These are phyloP conservation scores for Pichia insulana DNA, from an alignment of 805 yeast species.

Conservation along the genomic window DNA sequence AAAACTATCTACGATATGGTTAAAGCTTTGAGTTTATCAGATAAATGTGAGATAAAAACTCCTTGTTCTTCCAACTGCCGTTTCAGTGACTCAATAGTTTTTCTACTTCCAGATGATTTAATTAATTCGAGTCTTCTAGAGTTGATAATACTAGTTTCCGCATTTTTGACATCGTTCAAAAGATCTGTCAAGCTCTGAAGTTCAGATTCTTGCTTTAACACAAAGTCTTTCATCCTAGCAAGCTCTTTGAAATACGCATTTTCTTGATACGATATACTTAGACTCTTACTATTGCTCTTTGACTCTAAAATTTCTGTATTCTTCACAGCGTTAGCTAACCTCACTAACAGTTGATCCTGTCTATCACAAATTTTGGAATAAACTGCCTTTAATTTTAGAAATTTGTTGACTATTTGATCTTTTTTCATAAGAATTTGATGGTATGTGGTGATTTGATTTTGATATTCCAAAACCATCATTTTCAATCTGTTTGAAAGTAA, in stretches of 20 bases:
- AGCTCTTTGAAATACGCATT: slow-evolving; percentile 19
- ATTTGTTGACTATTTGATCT: slow-evolving; percentile 5
- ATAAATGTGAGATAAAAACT: slow-evolving; percentile 9
- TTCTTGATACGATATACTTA: slow-evolving; percentile 21
- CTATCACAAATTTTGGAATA: slow-evolving; percentile 27
- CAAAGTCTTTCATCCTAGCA: slow-evolving; percentile 13
- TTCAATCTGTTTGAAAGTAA: slow-evolving; percentile 14
- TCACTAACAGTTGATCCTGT: slow-evolving; percentile 15
- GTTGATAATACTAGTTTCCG: slow-evolving; percentile 13
- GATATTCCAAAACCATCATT: slow-evolving; percentile 17
- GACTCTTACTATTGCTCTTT: slow-evolving; percentile 3
- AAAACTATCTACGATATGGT: background rate
- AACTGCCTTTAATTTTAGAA: slow-evolving; percentile 24
- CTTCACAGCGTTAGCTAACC: slow-evolving; percentile 12
- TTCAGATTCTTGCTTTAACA: slow-evolving; percentile 16
- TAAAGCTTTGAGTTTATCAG: slow-evolving; percentile 6
- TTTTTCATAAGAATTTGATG: slow-evolving; percentile 13
- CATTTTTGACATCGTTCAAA: slow-evolving; percentile 12
- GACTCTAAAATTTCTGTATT: slow-evolving; percentile 9
- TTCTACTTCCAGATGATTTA: slow-evolving; percentile 5
- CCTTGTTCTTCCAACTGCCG: slow-evolving; percentile 15
- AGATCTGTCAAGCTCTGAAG: slow-evolving; percentile 9
- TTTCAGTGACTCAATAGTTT: slow-evolving; percentile 13
- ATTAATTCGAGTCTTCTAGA: slow-evolving; percentile 3
- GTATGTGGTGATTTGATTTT: slow-evolving; percentile 19